Base-by-base conservation (phyloP, 148 eudicot species). In the Drosera capensis region DNA sequence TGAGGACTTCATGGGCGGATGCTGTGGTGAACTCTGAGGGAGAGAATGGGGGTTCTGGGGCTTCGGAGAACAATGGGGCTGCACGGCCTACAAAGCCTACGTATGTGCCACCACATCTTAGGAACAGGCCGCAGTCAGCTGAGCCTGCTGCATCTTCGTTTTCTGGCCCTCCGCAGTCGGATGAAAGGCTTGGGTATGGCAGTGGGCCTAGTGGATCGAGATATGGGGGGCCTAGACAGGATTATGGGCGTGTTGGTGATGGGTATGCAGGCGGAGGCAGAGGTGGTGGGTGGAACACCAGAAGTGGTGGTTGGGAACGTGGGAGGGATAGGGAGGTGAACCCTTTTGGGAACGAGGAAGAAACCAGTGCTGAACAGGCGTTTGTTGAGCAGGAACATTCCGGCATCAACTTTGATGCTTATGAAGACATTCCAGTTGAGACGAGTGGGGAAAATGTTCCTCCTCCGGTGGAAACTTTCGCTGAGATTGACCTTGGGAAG, bases 61-160 rank as follows among this genome's bases (percentile, higher is more conserved):
- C 63, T 42, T 25, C 46, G 25, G 48, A 34, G 23, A 57, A 46
- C 23, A 48, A 49, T 45, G 61, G 62, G 43, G 52, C 58, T 58
- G 59, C 59, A 3, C 63, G 68, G 34, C 73, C 87, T 0, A 52
- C 72, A 30, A 85, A 54, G 69, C 28, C 82, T 12, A 36, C 85
- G 9, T 85, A 85, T 56, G 82, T 85, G 20, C 95, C 95, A 4
- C 95, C 95, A 0, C 95, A 85, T 54, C 85, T 85, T 48, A 78
- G 95, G 24, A 77, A 74, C 61, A 48, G 67, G 20, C 67, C 52
- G 13, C 58, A 28, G 14, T 36, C 67, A 5, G 39, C 66, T 19
- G 66, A 66, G 2, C 14, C 49, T 16, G 49, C 52, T 14, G 64
- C 58, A 8, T 29, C 52, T 0, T 25, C 69, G 11, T 45, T 54